A percentile compares a stretch with the other conserved stretches of the same genome.
Evolutionary conservation across 1,284 basidiomycete species (phyloP).

Genomic region (Takashimella koratensis): DNA sequence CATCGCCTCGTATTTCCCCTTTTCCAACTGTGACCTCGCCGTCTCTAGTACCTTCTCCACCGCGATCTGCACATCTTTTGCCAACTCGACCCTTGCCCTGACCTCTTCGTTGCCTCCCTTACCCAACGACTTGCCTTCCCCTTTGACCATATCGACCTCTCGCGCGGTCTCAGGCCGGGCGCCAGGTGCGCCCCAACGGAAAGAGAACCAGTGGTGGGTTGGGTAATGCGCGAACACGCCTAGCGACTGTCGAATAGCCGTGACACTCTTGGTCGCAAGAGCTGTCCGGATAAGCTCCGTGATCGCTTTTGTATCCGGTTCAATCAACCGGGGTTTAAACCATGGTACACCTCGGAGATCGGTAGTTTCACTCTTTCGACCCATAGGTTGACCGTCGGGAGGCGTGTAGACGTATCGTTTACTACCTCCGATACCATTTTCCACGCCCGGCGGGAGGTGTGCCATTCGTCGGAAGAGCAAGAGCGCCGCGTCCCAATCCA

Average conservation of each 20-base stretch:
- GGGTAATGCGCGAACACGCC: slow-evolving; percentile 13
- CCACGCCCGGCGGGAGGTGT: slow-evolving; percentile 18
- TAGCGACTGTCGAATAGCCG: slow-evolving; percentile 20
- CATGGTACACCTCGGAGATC: slow-evolving; percentile 18
- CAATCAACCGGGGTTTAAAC: slow-evolving; percentile 8
- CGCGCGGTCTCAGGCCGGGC: too few relatives aligned
- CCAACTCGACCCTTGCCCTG: slow-evolving; percentile 6
- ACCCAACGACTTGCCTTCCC: too few relatives aligned
- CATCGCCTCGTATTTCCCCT: neutral
- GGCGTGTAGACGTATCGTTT: neutral
- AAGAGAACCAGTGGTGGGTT: neutral
- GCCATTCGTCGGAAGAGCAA: slow-evolving; percentile 28
- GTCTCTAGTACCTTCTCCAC: slow-evolving; percentile 4
- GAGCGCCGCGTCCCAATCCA: slow-evolving; percentile 33
- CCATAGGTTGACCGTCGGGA: slow-evolving; percentile 8
- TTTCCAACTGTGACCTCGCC: slow-evolving; percentile 1
- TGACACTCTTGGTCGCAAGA: slow-evolving; percentile 12
- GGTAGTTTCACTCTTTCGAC: slow-evolving; percentile 16
- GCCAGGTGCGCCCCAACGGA: too few relatives aligned
- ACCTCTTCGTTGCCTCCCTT: neutral
- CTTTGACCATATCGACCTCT: too few relatives aligned
- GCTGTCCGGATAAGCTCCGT: slow-evolving; percentile 28
- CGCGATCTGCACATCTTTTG: slow-evolving; percentile 4
- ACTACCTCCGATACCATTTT: slow-evolving; percentile 1
- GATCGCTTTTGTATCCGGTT: slow-evolving; percentile 18